A percentile compares a stretch with the other conserved stretches of the same genome.
Conservation (phyloP, 106 monocot species). For the Gastrodia elata region DNA sequence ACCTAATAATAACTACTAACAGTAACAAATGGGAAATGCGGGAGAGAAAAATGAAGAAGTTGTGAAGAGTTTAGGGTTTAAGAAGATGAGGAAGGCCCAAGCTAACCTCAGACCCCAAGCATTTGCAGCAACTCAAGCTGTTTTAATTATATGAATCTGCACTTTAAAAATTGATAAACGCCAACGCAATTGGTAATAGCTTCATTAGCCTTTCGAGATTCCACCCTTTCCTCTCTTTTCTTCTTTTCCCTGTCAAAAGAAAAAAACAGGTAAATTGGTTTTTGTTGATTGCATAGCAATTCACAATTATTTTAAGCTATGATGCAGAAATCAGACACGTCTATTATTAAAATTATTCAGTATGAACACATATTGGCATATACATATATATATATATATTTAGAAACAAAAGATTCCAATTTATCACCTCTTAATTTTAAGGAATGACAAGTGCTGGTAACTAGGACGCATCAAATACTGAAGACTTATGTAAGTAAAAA, state of each 20-base stretch:
- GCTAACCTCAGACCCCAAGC: not conserved
- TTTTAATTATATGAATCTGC: conserved; percentile 4
- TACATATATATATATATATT: too few relatives aligned
- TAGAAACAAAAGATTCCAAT: too few relatives aligned
- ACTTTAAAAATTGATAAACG: conserved; percentile 18
- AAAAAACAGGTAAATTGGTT: too few relatives aligned
- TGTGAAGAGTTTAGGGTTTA: not conserved
- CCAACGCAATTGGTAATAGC: conserved; percentile 43
- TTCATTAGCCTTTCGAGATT: conserved; percentile 45
- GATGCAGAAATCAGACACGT: too few relatives aligned
- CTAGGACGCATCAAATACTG: too few relatives aligned
- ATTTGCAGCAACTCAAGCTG: not conserved
- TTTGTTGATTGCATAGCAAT: not conserved
- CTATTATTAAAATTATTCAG: too few relatives aligned
- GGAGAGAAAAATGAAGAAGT: not conserved
- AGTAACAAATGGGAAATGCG: not conserved
- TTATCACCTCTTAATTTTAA: too few relatives aligned
- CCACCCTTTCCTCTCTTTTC: conserved; percentile 54
- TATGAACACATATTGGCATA: too few relatives aligned
- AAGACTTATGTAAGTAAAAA: too few relatives aligned
- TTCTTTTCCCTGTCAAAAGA: conserved; percentile 67
- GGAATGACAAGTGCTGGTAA: too few relatives aligned
- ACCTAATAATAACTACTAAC: not conserved
- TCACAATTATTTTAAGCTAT: not conserved
- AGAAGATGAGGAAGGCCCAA: not conserved